phyloP scores from a whole-genome alignment of 352 stramenopile genomes.

The Globisporangium canariense region DNA sequence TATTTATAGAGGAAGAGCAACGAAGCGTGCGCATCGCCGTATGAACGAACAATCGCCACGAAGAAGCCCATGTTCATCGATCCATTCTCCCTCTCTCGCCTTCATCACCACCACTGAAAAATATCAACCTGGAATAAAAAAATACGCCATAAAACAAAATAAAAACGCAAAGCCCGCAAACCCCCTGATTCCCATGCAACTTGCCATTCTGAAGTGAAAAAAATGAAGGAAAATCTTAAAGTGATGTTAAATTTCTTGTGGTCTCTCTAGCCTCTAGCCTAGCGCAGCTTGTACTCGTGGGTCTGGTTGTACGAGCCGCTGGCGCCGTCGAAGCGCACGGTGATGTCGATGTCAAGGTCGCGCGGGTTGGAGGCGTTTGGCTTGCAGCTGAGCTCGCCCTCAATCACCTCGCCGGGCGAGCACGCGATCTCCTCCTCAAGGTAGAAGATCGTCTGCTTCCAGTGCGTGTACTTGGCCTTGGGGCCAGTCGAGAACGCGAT shows the following conservation, averaged over 20 bases:
- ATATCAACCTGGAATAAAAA: neutral
- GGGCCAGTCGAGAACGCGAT: constrained; percentile 95
- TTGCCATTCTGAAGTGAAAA: neutral
- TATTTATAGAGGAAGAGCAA: constrained; percentile 64
- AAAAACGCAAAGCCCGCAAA: no score
- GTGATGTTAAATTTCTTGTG: neutral
- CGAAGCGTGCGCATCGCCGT: neutral
- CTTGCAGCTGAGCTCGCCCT: constrained; percentile 85
- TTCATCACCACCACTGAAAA: neutral
- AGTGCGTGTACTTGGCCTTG: constrained; percentile 96
- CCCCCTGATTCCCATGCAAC: neutral
- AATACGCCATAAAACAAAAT: no score
- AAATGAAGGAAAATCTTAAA: neutral
- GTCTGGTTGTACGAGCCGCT: constrained; percentile 62
- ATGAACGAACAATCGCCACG: neutral
- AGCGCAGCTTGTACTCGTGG: constrained; percentile 83
- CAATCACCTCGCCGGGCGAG: constrained; percentile 84
- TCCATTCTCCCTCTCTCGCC: neutral
- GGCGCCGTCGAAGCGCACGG: constrained; percentile 71
- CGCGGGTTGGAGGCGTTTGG: constrained; percentile 92
- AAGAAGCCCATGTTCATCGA: neutral
- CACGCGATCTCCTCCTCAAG: constrained; percentile 85
- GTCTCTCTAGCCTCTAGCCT: constrained; percentile 18
- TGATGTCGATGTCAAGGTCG: constrained; percentile 92
- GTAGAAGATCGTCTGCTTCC: constrained; percentile 99